phyloP scores from a whole-genome alignment of 345 rosid species.

The Citrus maxima region DNA sequence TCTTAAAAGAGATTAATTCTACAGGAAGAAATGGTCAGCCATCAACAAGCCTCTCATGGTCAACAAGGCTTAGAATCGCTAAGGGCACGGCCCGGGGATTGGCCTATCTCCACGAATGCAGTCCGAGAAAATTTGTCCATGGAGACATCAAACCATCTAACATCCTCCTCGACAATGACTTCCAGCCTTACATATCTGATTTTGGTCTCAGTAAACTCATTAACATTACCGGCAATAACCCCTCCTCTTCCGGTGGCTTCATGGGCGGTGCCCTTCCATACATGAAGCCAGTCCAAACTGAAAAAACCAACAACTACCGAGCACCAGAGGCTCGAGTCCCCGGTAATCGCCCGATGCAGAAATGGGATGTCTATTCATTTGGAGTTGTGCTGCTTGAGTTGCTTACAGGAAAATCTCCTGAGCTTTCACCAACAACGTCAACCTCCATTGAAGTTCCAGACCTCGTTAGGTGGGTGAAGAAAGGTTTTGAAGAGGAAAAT shows the following conservation, averaged over 20 bases:
- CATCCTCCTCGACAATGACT: conserved; percentile 80
- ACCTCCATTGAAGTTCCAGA: conserved; percentile 68
- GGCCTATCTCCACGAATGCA: conserved; percentile 97
- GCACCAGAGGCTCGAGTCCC: conserved; percentile 85
- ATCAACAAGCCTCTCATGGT: conserved; percentile 76
- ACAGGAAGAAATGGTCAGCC: conserved; percentile 85
- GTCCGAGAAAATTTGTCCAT: conserved; percentile 88
- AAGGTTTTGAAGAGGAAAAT: conserved; percentile 85
- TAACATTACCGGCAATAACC: conserved; percentile 63
- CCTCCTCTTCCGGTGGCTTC: conserved; percentile 67
- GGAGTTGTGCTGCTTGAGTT: conserved; percentile 82
- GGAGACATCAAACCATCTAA: conserved; percentile 92
- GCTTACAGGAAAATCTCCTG: conserved; percentile 90
- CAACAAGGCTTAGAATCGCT: conserved; percentile 71
- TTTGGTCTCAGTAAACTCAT: conserved; percentile 82
- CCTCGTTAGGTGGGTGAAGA: conserved; percentile 86
- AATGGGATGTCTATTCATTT: conserved; percentile 86
- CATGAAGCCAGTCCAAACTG: conserved; percentile 52
- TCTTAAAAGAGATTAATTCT: background rate
- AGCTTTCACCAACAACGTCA: conserved; percentile 66
- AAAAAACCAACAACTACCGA: conserved; percentile 59
- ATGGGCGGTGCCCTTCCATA: conserved; percentile 83
- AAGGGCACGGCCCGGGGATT: conserved; percentile 92
- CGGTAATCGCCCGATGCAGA: conserved; percentile 61
- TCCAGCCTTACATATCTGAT: conserved; percentile 75